phyloP scores from a whole-genome alignment of 768 basidiomycete species.

The Pulveroboletus sp. region DNA sequence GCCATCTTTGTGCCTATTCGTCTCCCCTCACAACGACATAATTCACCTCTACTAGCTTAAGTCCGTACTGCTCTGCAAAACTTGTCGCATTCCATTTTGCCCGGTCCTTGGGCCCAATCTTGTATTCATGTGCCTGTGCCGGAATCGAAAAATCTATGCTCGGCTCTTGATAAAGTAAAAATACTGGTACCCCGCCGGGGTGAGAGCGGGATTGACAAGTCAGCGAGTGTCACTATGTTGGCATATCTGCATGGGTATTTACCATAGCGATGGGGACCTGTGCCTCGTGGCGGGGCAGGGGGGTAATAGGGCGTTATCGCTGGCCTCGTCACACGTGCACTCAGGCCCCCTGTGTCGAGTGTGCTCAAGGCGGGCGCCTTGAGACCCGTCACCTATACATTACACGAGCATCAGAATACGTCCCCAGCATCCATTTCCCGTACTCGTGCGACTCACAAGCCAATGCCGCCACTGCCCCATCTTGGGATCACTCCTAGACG shows the following conservation, averaged over 20 bases:
- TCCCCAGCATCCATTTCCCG: not conserved
- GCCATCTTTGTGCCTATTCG: constrained; percentile 2
- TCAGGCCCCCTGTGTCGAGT: constrained; percentile 30
- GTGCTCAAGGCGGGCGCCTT: constrained; percentile 31
- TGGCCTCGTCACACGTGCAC: constrained; percentile 39
- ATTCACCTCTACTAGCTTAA: constrained; percentile 57
- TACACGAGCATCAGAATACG: not conserved
- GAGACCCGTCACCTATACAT: constrained; percentile 35
- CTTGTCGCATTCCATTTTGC: constrained; percentile 50
- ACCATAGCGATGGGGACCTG: constrained; percentile 59
- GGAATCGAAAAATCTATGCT: constrained; percentile 38
- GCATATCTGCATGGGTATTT: not conserved
- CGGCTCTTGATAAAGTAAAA: constrained; percentile 61
- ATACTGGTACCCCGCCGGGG: constrained; percentile 32
- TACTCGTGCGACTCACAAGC: constrained; percentile 37
- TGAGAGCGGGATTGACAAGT: not conserved
- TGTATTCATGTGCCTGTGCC: constrained; percentile 41
- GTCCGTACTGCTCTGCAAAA: constrained; percentile 47
- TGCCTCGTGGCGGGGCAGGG: constrained; percentile 51
- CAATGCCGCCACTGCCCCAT: constrained; percentile 54
- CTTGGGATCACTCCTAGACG: constrained; percentile 44
- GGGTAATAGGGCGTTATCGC: constrained; percentile 53
- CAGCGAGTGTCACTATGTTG: not conserved
- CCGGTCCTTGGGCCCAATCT: constrained; percentile 40
- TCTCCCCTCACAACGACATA: constrained; percentile 43